These are phyloP conservation scores for Beauveria sp. DNA, from an alignment of 2,329 filamentous ascomycete species.

Conservation along the genomic window DNA sequence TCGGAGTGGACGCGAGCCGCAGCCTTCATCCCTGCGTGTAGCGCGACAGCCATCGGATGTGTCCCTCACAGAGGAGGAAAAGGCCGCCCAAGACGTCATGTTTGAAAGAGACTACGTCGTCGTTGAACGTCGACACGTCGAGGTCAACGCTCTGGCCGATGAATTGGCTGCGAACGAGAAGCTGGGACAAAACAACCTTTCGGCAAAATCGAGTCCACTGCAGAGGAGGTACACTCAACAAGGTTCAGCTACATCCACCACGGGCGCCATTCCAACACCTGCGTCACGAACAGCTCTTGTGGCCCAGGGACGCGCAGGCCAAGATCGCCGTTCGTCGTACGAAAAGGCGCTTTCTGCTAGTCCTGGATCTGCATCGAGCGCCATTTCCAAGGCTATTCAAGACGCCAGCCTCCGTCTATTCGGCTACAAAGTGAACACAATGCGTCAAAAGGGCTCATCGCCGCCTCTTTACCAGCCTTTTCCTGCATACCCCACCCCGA, in stretches of 20 bases:
- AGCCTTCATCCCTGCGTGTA: constrained; percentile 6
- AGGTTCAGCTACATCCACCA: constrained; percentile 58
- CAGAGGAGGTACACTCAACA: constrained; percentile 73
- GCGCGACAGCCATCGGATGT: constrained; percentile 16
- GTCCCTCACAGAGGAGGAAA: constrained; percentile 53
- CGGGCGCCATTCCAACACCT: constrained; percentile 61
- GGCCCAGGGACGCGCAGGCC: constrained; percentile 59
- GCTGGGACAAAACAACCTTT: constrained; percentile 39
- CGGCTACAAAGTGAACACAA: constrained; percentile 62
- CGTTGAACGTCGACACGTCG: constrained; percentile 89
- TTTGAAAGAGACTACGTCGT: constrained; percentile 93
- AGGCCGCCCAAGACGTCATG: constrained; percentile 76
- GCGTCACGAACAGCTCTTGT: constrained; percentile 69
- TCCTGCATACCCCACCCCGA: constrained; percentile 70
- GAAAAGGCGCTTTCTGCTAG: constrained; percentile 66
- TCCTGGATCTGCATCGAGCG: constrained; percentile 70
- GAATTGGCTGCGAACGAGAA: constrained; percentile 81
- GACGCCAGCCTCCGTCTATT: constrained; percentile 76
- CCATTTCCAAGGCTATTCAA: constrained; percentile 90
- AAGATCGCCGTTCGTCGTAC: constrained; percentile 72
- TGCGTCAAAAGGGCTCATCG: constrained; percentile 58
- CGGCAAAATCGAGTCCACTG: constrained; percentile 55
- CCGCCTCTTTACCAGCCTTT: constrained; percentile 77
- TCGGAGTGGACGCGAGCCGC: constrained; percentile 11
- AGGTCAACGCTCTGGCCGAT: constrained; percentile 95